A percentile compares a stretch with the other conserved stretches of the same genome.
These are phyloP conservation scores for Boletus fagicola DNA, from an alignment of 768 basidiomycete species.

Conservation along the genomic window DNA sequence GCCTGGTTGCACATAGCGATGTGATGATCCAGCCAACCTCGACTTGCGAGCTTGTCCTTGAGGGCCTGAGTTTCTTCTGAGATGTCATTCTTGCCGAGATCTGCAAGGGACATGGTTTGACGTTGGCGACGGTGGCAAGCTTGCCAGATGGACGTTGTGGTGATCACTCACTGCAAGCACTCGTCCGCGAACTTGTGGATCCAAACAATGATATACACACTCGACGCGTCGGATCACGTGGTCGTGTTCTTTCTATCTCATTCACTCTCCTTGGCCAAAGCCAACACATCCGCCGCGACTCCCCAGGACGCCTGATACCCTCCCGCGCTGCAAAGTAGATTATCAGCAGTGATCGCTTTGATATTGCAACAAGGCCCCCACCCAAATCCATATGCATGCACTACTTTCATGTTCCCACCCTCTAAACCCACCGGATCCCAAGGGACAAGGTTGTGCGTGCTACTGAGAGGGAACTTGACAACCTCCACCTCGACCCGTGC, in stretches of 20 bases:
- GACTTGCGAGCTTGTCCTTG: conserved; percentile 37
- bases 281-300: conserved; percentile 39
- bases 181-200: conserved; percentile 7
- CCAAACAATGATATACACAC: conserved; percentile 29
- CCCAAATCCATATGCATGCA: conserved; percentile 66
- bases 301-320: conserved; percentile 47
- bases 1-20: background rate
- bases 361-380: conserved; percentile 20
- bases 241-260: conserved; percentile 19
- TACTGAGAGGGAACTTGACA: conserved; percentile 35
- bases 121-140: conserved; percentile 17
- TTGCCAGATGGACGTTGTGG: conserved; percentile 12
- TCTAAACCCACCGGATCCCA: conserved; percentile 20
- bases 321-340: conserved; percentile 26
- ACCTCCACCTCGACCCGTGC: conserved; percentile 53
- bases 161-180: background rate
- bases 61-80: conserved; percentile 38
- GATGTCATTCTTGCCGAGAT: conserved; percentile 40
- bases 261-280: conserved; percentile 19
- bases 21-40: conserved; percentile 29
- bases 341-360: conserved; percentile 1
- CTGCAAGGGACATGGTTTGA: conserved; percentile 37
- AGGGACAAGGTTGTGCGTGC: conserved; percentile 17
- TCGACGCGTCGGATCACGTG: conserved; percentile 35
- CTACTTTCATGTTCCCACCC: conserved; percentile 33